Evolutionary conservation across 2,329 filamentous ascomycete genomes (phyloP).

Genomic region (Ramularia endophylla): DNA sequence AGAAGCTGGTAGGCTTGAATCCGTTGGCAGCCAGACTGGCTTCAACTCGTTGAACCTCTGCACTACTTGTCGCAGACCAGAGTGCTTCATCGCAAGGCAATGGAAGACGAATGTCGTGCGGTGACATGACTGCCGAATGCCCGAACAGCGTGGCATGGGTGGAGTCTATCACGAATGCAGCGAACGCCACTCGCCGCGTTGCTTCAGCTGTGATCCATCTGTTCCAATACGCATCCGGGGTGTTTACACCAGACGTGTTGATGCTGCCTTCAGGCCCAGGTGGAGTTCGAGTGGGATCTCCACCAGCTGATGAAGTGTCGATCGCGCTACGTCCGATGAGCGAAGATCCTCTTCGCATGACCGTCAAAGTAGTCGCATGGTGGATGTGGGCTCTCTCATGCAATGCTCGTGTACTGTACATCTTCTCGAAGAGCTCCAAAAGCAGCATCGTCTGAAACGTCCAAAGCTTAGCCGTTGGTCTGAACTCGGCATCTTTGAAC

Average conservation of each 20-base stretch:
- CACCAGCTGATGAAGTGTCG: conserved; percentile 73
- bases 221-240: conserved; percentile 87
- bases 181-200: conserved; percentile 82
- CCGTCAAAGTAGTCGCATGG: conserved; percentile 87
- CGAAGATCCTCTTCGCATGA: conserved; percentile 91
- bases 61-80: conserved; percentile 84
- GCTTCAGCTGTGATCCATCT: conserved; percentile 94
- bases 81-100: conserved; percentile 88
- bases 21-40: conserved; percentile 73
- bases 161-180: conserved; percentile 90
- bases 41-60: conserved; percentile 80
- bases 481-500: conserved; percentile 84
- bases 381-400: conserved; percentile 96
- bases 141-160: conserved; percentile 98
- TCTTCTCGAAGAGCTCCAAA: conserved; percentile 93
- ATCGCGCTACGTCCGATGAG: conserved; percentile 78
- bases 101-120: conserved; percentile 87
- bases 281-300: conserved; percentile 45
- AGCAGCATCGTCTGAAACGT: conserved; percentile 87
- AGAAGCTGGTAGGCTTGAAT: conserved; percentile 76
- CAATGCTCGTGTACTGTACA: conserved; percentile 86
- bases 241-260: conserved; percentile 48
- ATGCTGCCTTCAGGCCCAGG: conserved; percentile 44
- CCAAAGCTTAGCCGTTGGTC: conserved; percentile 91
- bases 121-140: conserved; percentile 93